phyloP scores from a whole-genome alignment of 345 rosid species.

The Trapa incisa region DNA sequence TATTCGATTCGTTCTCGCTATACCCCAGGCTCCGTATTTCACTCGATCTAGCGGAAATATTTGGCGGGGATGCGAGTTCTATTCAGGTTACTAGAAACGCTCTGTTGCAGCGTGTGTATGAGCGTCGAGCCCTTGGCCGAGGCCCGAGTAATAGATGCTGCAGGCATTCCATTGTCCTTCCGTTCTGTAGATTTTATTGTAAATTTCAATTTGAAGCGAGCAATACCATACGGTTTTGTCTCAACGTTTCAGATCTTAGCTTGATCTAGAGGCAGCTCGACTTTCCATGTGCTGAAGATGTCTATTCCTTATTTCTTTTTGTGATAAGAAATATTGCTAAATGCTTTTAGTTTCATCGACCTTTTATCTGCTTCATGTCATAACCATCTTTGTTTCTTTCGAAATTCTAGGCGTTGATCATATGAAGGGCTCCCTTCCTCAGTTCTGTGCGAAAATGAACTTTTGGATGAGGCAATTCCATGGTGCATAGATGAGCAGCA shows the following conservation, averaged over 20 bases:
- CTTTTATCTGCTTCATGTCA: background rate
- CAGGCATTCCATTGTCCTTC: background rate
- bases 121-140: background rate
- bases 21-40: background rate
- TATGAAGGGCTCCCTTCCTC: background rate
- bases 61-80: background rate
- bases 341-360: background rate
- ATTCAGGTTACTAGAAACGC: background rate
- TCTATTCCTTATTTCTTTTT: too few species aligned
- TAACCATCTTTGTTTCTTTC: background rate
- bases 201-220: background rate
- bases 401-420: background rate
- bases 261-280: background rate
- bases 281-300: too few species aligned
- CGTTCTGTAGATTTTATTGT: background rate
- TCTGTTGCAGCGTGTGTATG: background rate
- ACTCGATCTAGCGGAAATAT: background rate
- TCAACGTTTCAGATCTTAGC: background rate
- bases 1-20: background rate
- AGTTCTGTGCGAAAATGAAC: background rate
- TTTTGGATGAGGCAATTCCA: slow-evolving; percentile 4
- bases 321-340: background rate
- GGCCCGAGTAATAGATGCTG: too few species aligned
- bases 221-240: background rate
- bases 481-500: slow-evolving; percentile 55